Evolutionary conservation across 805 yeast species (phyloP), one percentile per base, ranked within the genome.

Genomic region (Yamadazyma nakazawae): DNA sequence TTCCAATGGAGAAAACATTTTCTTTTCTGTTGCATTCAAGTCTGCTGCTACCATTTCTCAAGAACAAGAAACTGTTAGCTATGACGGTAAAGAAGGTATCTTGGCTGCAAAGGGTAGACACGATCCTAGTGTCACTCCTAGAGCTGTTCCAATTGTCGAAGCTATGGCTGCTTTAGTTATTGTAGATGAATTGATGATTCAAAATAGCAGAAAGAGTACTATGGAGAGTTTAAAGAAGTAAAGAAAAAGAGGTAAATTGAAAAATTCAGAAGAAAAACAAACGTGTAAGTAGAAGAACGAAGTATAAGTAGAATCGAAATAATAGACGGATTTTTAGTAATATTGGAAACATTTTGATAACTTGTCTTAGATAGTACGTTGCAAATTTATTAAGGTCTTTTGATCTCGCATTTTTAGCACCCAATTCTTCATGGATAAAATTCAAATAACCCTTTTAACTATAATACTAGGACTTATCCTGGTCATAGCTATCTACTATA

Each of bases 121-220:
- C 62, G 99, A 94, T 65, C 99, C 99, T 30, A 88, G 91, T 60
- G 99, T 94, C 46, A 96, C 96, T 17, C 99, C 99, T 55, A 83
- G 99, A 67, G 99, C 99, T 34, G 89, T 94, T 51, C 98, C 99
- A 43, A 94, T 94, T 60, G 98, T 94, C 26, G 99, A 94, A 74
- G 88, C 98, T 35, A 92, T 94, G 98, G 81, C 98, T 41, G 94
- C 97, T n/a, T 75, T 94, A 54, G 97, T 89, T 1, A 68, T 92
- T 53, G 92, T 92, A 37, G 99, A 94, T 66, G 82, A 88, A 46
- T 70, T 86, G 47, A 69, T 94, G 70, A 78, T 91, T 40, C 99
- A 92, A 71, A 85, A 87, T 66, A 75, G 96, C 28, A 82, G 99
- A 67, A 89, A 85, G 17, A 53, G 57, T 39, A 47, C 54, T 17